phyloP scores from a whole-genome alignment of 2,329 filamentous ascomycete species.

The Ploettnerulaceae sp. region DNA sequence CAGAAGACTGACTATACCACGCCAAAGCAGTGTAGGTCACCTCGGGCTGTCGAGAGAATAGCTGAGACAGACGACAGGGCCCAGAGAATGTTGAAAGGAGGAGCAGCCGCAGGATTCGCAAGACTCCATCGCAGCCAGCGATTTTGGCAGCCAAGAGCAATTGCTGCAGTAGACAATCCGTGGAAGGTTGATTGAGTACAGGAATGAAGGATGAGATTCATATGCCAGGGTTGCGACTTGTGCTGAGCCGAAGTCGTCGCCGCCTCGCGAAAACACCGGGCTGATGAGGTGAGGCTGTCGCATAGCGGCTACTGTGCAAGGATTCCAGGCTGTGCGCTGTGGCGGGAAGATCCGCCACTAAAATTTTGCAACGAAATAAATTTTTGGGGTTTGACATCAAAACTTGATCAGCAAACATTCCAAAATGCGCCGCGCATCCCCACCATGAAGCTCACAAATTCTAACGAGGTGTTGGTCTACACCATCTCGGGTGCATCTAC shows the following conservation, averaged over 20 bases:
- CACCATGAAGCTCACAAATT: constrained; percentile 75
- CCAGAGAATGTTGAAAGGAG: constrained; percentile 19
- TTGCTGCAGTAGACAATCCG: background rate
- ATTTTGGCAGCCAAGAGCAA: constrained; percentile 3
- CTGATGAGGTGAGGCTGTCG: constrained; percentile 1
- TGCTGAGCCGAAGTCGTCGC: background rate
- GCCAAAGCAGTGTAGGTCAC: background rate
- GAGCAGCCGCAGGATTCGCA: constrained; percentile 25
- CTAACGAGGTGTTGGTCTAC: constrained; percentile 83
- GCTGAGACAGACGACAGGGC: background rate
- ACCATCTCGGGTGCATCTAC: constrained; percentile 90
- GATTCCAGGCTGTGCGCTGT: constrained; percentile 1
- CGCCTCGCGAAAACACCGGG: constrained; percentile 2
- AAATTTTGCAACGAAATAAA: constrained; percentile 1
- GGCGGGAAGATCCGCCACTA: constrained; percentile 15
- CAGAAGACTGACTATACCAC: background rate
- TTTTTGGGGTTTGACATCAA: constrained; percentile 4
- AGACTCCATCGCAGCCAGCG: constrained; percentile 32
- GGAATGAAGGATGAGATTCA: background rate
- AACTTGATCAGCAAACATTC: background rate
- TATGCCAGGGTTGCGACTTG: background rate
- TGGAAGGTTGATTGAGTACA: background rate
- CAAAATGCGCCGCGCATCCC: background rate
- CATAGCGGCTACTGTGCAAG: background rate
- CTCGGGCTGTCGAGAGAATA: background rate